These are phyloP conservation scores for Huntiella moniliformis DNA, from an alignment of 2,329 filamentous ascomycete species.

Conservation along the genomic window DNA sequence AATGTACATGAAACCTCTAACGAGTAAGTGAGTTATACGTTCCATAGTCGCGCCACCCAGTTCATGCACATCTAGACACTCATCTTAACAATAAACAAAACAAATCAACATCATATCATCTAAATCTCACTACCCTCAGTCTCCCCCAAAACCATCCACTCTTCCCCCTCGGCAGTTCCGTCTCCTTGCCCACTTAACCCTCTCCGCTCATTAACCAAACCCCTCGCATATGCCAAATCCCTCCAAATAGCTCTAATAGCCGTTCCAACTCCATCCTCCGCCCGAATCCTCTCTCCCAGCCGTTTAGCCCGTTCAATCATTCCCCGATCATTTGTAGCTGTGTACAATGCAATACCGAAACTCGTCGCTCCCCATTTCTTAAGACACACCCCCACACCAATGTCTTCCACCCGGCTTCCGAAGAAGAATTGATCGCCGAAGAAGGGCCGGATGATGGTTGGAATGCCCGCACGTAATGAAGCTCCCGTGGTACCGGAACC, in stretches of 20 bases:
- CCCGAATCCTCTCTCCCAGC: conserved; percentile 72
- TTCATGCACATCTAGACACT: too few relatives aligned
- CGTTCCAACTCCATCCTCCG: conserved; percentile 75
- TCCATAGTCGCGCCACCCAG: too few relatives aligned
- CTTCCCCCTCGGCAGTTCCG: conserved; percentile 52
- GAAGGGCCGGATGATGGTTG: conserved; percentile 89
- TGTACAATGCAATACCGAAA: conserved; percentile 76
- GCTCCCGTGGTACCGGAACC: conserved; percentile 90
- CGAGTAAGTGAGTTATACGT: too few relatives aligned
- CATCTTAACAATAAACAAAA: conserved; percentile 8
- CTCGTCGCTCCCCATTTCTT: conserved; percentile 76
- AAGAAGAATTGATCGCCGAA: conserved; percentile 99
- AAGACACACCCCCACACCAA: conserved; percentile 79
- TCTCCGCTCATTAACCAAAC: conserved; percentile 41
- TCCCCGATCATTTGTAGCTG: conserved; percentile 71
- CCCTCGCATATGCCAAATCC: conserved; percentile 81
- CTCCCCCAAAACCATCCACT: conserved; percentile 75
- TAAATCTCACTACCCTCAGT: conserved; percentile 25
- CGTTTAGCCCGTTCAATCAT: conserved; percentile 77
- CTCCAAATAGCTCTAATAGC: conserved; percentile 89
- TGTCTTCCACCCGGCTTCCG: conserved; percentile 69
- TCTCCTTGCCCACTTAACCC: conserved; percentile 21
- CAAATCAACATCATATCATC: conserved; percentile 21
- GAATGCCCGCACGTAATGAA: conserved; percentile 73
- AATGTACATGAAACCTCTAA: too few relatives aligned